Evolutionary conservation across 1,284 basidiomycete genomes (phyloP), one percentile per base, ranked within the genome.

Genomic region (Flammula alnicola): DNA sequence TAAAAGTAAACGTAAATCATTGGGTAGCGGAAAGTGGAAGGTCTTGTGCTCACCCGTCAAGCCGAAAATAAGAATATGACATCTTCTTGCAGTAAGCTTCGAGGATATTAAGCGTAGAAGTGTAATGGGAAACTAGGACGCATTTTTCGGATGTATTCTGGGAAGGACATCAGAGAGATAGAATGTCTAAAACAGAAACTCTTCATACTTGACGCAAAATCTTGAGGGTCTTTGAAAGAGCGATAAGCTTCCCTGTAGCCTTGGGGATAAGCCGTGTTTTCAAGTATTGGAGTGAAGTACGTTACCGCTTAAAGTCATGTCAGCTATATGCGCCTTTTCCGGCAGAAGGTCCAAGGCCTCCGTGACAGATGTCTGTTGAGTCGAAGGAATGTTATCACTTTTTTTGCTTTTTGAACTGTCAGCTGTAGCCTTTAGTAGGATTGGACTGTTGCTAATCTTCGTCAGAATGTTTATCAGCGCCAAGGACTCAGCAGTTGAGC

Each of bases 381-480:
- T 67, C n/a, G 51, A 58, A 23, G 32, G 48, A 10, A 61, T 60
- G 39, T 74, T 70, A 55, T 70, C 57, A 65, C 74, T 60, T 3
- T 70, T 70, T 45, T 75, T 76, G 16, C 75, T 76, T 57, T 83
- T 80, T 4, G 79, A 77, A 55, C 82, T 84, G 54, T 89, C 86
- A 39, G 81, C 80, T 16, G 85, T 80, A 4, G 84, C 84, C 59
- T 88, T 86, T 19, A 98, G 73, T 14, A 98, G 75, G 51, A 94
- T 85, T 0, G 96, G 95, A 57, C 94, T 93, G 63, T 93, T 98
- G 73, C 93, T 95, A 52, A 98, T 83, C 75, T 98, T 97, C 17
- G 89, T 90, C 41, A 95, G 76, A 48, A 81, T 77, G 61, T 80
- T 81, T 64, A 95, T 95, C 37, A 95, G 70, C 7, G 89, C 90